phyloP scores from a whole-genome alignment of 2,329 filamentous ascomycete genomes.

The Verticillium dahliae region DNA sequence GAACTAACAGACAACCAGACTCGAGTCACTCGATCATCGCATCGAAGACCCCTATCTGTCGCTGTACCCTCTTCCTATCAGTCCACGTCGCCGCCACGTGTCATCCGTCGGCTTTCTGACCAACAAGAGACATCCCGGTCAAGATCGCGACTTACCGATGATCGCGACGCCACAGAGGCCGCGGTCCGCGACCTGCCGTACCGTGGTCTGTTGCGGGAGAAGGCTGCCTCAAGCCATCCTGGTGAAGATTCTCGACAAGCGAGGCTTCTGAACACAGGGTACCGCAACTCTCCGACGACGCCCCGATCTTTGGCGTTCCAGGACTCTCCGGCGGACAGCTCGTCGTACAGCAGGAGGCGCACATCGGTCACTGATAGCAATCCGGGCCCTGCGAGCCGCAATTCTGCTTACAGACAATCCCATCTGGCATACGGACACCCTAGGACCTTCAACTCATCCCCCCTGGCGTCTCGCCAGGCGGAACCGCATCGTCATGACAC shows the following conservation, averaged over 20 bases:
- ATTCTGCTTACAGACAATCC: slow-evolving; percentile 34
- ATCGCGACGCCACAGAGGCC: slow-evolving; percentile 34
- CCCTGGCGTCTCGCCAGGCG: slow-evolving; percentile 38
- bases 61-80: slow-evolving; percentile 40
- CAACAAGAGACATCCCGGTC: slow-evolving; percentile 40
- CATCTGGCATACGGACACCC: slow-evolving; percentile 29
- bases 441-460: slow-evolving; percentile 52
- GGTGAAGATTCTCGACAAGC: slow-evolving; percentile 28
- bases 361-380: slow-evolving; percentile 44
- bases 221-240: slow-evolving; percentile 29
- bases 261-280: slow-evolving; percentile 20
- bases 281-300: slow-evolving; percentile 38
- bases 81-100: slow-evolving; percentile 41
- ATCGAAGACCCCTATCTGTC: slow-evolving; percentile 48
- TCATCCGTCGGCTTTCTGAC: slow-evolving; percentile 49
- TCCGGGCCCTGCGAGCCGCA: slow-evolving; percentile 30
- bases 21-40: slow-evolving; percentile 36
- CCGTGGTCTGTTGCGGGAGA: slow-evolving; percentile 35
- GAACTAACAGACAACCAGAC: slow-evolving; percentile 31
- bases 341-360: slow-evolving; percentile 23
- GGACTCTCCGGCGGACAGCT: slow-evolving; percentile 25
- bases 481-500: slow-evolving; percentile 29
- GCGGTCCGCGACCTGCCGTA: slow-evolving; percentile 36
- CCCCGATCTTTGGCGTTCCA: slow-evolving; percentile 42
- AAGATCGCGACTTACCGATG: slow-evolving; percentile 28